These are phyloP conservation scores for Margaritispora aquatica DNA, from an alignment of 495 filamentous ascomycete species.

Conservation along the genomic window DNA sequence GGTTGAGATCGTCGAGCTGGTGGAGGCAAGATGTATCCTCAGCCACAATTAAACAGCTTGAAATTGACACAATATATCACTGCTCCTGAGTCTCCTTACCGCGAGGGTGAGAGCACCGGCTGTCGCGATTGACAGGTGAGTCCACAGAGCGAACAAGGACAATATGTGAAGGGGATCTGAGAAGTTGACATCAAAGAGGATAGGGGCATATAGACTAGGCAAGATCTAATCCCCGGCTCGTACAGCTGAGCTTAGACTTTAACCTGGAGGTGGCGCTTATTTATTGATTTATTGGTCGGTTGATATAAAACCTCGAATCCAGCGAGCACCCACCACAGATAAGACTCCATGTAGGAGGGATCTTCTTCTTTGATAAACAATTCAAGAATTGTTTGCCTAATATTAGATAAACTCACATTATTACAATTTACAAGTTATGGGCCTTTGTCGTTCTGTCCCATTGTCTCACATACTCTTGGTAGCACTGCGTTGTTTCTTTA, in stretches of 20 bases:
- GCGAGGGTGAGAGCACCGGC: background rate
- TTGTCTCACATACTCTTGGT: background rate
- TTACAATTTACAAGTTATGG: background rate
- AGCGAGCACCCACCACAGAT: background rate
- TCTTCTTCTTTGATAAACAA: background rate
- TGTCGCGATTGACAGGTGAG: background rate
- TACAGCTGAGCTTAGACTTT: background rate
- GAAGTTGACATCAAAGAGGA: background rate
- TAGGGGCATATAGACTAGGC: background rate
- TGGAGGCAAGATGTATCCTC: background rate
- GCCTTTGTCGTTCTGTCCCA: background rate
- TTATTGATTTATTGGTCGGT: background rate
- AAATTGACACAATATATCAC: background rate
- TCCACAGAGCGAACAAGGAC: background rate
- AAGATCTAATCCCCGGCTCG: background rate
- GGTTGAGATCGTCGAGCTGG: background rate
- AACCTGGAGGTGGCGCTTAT: background rate
- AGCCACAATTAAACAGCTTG: background rate
- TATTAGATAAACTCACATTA: background rate
- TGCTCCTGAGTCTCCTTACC: background rate
- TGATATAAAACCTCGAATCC: background rate
- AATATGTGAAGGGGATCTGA: background rate
- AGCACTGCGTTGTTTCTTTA: background rate
- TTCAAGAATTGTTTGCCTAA: background rate
- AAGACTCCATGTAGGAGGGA: background rate